A percentile compares a stretch with the other conserved stretches of the same genome.
These are phyloP conservation scores for Phialemoniopsis sp. DNA, from an alignment of 2,329 filamentous ascomycete genomes.

Conservation along the genomic window DNA sequence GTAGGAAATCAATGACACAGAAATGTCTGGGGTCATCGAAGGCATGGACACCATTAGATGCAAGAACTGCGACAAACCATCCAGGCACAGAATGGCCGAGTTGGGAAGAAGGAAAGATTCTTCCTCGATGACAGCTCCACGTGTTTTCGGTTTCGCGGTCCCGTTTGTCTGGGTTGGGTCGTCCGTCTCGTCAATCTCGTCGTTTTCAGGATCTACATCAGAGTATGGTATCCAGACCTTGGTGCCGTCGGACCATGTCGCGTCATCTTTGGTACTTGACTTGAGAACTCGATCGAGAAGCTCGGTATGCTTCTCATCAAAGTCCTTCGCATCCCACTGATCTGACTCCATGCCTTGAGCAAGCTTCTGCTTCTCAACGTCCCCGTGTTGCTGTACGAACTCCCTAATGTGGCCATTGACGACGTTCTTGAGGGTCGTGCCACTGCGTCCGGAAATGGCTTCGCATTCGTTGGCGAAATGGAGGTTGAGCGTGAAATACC, in stretches of 20 bases:
- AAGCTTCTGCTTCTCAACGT: constrained; percentile 69
- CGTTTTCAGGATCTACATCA: constrained; percentile 23
- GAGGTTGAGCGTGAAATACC: constrained; percentile 78
- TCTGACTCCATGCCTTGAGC: constrained; percentile 76
- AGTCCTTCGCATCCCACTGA: constrained; percentile 75
- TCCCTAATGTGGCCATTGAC: constrained; percentile 80
- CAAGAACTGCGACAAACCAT: constrained; percentile 77
- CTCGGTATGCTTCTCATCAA: constrained; percentile 56
- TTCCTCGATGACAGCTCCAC: constrained; percentile 74
- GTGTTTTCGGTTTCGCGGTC: constrained; percentile 56
- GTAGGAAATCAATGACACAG: constrained; percentile 75
- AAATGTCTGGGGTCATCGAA: constrained; percentile 82
- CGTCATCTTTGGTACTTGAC: constrained; percentile 66
- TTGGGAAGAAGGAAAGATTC: constrained; percentile 83
- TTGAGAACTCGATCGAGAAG: constrained; percentile 63
- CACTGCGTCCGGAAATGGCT: constrained; percentile 74
- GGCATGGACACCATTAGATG: constrained; percentile 82
- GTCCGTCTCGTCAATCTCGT: constrained; percentile 13
- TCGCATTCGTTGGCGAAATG: constrained; percentile 86
- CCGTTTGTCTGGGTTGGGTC: constrained; percentile 39
- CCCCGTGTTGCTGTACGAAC: constrained; percentile 69
- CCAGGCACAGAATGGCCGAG: constrained; percentile 76
- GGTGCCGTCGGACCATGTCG: constrained; percentile 59
- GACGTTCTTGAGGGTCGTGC: constrained; percentile 70
- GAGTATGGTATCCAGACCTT: constrained; percentile 52